Evolutionary conservation across 208 protist genomes (phyloP).

Genomic region (Acanthamoeba quina): DNA sequence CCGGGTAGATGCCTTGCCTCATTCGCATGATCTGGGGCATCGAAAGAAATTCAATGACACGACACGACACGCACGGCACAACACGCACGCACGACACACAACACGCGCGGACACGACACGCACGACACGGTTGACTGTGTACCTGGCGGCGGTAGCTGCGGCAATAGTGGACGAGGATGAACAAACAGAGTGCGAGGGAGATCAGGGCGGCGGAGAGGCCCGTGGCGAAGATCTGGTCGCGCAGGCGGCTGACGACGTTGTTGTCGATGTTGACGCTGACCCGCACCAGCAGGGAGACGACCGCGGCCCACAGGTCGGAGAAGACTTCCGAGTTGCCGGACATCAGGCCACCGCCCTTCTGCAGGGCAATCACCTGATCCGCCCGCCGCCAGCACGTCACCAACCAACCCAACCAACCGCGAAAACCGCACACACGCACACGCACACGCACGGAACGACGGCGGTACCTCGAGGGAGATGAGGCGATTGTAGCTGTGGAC

Average conservation of each 20-base stretch:
- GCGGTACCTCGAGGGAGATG: conserved; percentile 99
- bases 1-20: conserved; percentile 38
- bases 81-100: no score
- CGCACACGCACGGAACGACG: background rate
- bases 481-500: conserved; percentile 99
- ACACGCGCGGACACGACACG: background rate
- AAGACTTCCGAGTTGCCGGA: background rate
- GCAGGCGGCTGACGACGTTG: background rate
- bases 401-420: background rate
- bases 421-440: no score
- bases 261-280: conserved; percentile 23
- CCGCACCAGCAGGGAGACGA: conserved; percentile 19
- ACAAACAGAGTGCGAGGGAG: background rate
- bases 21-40: background rate
- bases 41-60: background rate
- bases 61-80: background rate
- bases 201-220: background rate
- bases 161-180: conserved; percentile 44
- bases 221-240: background rate
- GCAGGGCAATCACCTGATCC: background rate
- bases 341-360: background rate
- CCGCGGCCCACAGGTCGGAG: background rate
- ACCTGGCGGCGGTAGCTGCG: conserved; percentile 10
- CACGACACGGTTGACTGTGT: background rate
- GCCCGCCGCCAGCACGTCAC: background rate